Evolutionary conservation across 495 filamentous ascomycete species (phyloP).

Genomic region (Pseudoneurospora amorphoporcata): DNA sequence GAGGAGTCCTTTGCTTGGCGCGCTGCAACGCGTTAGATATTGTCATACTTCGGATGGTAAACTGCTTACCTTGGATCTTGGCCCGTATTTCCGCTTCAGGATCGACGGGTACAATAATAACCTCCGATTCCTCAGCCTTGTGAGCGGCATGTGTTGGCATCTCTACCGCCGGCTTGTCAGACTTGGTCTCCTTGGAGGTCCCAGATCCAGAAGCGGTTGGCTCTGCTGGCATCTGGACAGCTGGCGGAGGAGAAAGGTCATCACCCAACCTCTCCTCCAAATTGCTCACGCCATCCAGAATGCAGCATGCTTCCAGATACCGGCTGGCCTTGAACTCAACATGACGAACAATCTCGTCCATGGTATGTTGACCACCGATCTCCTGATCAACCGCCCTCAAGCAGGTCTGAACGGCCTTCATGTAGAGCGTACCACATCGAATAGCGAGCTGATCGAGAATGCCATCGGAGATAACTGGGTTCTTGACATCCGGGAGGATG

Average conservation of each 20-base stretch:
- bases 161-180: neutral
- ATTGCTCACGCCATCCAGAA: constrained; percentile 38
- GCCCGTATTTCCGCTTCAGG: neutral
- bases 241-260: constrained; percentile 9
- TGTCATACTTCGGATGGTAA: neutral
- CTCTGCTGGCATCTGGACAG: neutral
- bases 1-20: neutral
- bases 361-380: constrained; percentile 24
- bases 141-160: neutral
- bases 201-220: neutral
- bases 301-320: constrained; percentile 41
- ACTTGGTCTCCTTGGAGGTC: constrained; percentile 8
- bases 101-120: neutral
- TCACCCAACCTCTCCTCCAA: constrained; percentile 36
- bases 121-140: neutral
- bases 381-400: constrained; percentile 68
- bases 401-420: constrained; percentile 70
- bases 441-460: constrained; percentile 51
- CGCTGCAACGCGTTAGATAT: neutral
- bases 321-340: constrained; percentile 33
- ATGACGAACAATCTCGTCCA: constrained; percentile 31
- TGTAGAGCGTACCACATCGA: constrained; percentile 68
- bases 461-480: constrained; percentile 29
- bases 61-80: constrained; percentile 4
- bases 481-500: constrained; percentile 34